Evolutionary conservation across 768 basidiomycete genomes (phyloP), one percentile per base, ranked within the genome.

Genomic region (Obba rivulosa): DNA sequence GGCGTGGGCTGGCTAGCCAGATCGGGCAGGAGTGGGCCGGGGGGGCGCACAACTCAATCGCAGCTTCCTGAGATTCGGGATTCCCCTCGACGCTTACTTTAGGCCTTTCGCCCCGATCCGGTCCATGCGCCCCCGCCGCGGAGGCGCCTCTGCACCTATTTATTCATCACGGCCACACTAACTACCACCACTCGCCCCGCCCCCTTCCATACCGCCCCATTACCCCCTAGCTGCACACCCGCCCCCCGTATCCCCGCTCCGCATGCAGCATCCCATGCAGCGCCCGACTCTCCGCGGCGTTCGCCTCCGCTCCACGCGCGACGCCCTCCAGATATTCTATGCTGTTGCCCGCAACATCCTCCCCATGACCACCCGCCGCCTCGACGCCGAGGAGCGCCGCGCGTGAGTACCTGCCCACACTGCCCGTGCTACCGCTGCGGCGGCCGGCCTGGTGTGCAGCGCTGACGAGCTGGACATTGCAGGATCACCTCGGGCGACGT

Each of bases 301-400:
- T 38, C 83, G 86, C 63, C 82, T 90, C 55, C 80, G 86, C 56
- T 85, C 83, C 3, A 86, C 85, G 13, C 74, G 80, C 54, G 88
- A 91, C 63, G 87, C 88, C n/a, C 73, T 85, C 43, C 82, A 84
- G 53, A 83, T 91, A 58, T 90, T 91, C 67, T 73, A 85, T 61
- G 89, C 80, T 42, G 88, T 90, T 43, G 83, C 85, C 9, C 73
- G 73, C 51, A 75, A 80, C 57, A 62, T 72, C 48, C 72, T 90
- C 37, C 85, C 86, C 41, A 76, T 91, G 61, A 87, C 89, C 60
- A 86, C 84, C 18, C 79, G 88, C 48, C 81, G 88, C 8, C 77
- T 92, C 56, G 88, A 91, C 61, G 84, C 84, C 38, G 87, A 90
- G 62, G 88, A 91, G 64, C 79, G 88, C 51, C 57, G 65, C 25